Evolutionary conservation across 1,284 basidiomycete genomes (phyloP).

Genomic region (Inonotus obliquus): DNA sequence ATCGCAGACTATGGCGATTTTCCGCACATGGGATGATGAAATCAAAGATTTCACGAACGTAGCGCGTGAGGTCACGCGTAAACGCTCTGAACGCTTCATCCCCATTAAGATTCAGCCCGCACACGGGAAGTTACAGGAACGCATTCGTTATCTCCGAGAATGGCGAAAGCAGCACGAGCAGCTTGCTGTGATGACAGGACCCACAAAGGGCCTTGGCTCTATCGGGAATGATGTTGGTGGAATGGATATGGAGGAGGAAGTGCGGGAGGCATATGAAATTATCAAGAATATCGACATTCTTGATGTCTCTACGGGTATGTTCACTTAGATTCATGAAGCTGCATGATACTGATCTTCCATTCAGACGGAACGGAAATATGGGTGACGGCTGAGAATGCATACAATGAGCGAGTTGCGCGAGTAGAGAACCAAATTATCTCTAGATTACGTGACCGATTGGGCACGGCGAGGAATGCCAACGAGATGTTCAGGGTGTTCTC

Average conservation of each 20-base stretch:
- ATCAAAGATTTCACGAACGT: conserved; percentile 99
- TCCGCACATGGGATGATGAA: conserved; percentile 93
- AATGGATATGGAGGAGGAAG: conserved; percentile 97
- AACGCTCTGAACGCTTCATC: conserved; percentile 91
- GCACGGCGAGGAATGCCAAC: conserved; percentile 95
- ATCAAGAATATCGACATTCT: conserved; percentile 96
- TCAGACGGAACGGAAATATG: conserved; percentile 97
- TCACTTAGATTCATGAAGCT: not conserved
- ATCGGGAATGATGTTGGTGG: conserved; percentile 71
- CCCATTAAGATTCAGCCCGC: conserved; percentile 94
- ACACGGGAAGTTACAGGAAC: conserved; percentile 88
- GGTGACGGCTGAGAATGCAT: conserved; percentile 94
- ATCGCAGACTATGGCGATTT: conserved; percentile 74
- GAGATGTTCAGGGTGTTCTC: conserved; percentile 99
- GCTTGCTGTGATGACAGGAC: conserved; percentile 94
- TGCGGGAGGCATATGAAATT: conserved; percentile 90
- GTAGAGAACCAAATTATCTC: conserved; percentile 99
- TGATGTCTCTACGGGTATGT: conserved; percentile 82
- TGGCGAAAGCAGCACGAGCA: conserved; percentile 99
- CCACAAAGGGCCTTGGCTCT: conserved; percentile 79
- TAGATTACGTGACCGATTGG: conserved; percentile 84
- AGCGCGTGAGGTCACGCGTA: conserved; percentile 90
- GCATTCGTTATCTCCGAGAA: conserved; percentile 82
- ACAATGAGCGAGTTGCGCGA: conserved; percentile 94
- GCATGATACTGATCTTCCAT: conserved; percentile 3